These are phyloP conservation scores for Cyberlindnera subsufficiens DNA, from an alignment of 805 yeast species.

Conservation along the genomic window DNA sequence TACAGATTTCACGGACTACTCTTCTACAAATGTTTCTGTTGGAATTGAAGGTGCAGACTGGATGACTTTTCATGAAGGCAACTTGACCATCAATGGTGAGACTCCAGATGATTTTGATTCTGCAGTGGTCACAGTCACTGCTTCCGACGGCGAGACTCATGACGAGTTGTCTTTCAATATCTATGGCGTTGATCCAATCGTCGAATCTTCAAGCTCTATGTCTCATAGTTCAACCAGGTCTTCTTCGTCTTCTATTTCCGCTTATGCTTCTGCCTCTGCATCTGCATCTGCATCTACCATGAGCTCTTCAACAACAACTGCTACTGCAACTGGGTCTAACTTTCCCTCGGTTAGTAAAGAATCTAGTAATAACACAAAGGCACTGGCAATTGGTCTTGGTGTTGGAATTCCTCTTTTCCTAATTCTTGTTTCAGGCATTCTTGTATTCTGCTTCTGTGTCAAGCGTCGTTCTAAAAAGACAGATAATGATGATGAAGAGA, in stretches of 20 bases:
- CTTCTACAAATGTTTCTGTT: constrained; percentile 43
- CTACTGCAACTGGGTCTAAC: constrained; percentile 21
- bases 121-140: constrained; percentile 34
- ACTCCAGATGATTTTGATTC: constrained; percentile 48
- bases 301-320: constrained; percentile 19
- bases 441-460: constrained; percentile 54
- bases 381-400: constrained; percentile 85
- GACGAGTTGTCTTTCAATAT: constrained; percentile 45
- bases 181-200: constrained; percentile 37
- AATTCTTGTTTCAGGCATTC: constrained; percentile 38
- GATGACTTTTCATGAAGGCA: constrained; percentile 56
- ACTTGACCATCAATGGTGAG: constrained; percentile 63
- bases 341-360: constrained; percentile 8
- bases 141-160: constrained; percentile 28
- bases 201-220: constrained; percentile 19
- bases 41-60: constrained; percentile 43
- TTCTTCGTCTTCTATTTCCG: constrained; percentile 21
- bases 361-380: constrained; percentile 33
- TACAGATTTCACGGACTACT: constrained; percentile 50
- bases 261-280: constrained; percentile 5
- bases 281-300: constrained; percentile 14
- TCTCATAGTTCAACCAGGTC: constrained; percentile 24
- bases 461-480: constrained; percentile 33
- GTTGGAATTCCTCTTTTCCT: constrained; percentile 70
- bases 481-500: constrained; percentile 25